Evolutionary conservation across 345 rosid species (phyloP), one percentile per base, ranked within the genome.

Genomic region (Heritiera fomes): DNA sequence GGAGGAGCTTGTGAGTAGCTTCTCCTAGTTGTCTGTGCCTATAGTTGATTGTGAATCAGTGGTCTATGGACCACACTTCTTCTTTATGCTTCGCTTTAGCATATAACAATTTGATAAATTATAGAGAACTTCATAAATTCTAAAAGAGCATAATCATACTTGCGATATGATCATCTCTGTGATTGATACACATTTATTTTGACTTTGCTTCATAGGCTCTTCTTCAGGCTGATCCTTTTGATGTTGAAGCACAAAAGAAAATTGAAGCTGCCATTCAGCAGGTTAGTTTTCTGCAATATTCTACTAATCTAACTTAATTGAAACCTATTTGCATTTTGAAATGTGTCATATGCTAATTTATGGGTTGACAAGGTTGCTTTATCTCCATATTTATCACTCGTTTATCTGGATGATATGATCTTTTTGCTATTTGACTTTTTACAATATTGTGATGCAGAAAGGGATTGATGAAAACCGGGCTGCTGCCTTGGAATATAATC

Each of bases 381-480:
- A 34, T 18, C 47, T 12, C 9, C 32, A 55, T 72, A 41, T 5
- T 9, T 34, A 18, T 53, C 32, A 7, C 63, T 72, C 56, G 47
- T 62, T 62, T 46, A 32, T 76, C 45, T 47, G 43, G 71, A 15
- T 3, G 17, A 61, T 76, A 76, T 18, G 45, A 43, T 43, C 8
- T 43, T 43, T 43, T 43, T 7, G 8, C 71, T 67, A 15, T 59
- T 55, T 82, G 55, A 74, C 63, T 32, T 75, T 74, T 67, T 65
- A 43, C 55, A 47, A 14, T 77, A 79, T 79, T 46, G 50, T 45
- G 28, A 59, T 82, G 80, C 94, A 96, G 99, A 94, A 92, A 91
- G 99, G 99, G 79, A 96, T 96, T 79, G 99, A 96, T 87, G 99
- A 96, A 86, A 96, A 96, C 74, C 91, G 98, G 99, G 99, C 89